Evolutionary conservation across 2,329 filamentous ascomycete species (phyloP).

Genomic region (Colletotrichum agaves): DNA sequence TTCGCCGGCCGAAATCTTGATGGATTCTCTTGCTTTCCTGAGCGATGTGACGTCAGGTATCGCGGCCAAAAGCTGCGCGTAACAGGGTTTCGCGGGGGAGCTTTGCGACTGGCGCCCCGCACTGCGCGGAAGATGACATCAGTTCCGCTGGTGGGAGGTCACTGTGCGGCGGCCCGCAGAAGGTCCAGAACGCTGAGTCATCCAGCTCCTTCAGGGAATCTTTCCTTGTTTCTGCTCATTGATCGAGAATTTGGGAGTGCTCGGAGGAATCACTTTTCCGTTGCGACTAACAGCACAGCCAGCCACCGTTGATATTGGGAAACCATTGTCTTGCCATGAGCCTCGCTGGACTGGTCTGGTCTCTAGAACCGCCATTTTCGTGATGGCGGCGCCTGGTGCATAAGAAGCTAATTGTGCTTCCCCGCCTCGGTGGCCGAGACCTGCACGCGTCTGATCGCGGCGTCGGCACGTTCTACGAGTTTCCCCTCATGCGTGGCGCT

Average conservation of each 20-base stretch:
- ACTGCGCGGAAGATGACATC: constrained; percentile 33
- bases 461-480: background rate
- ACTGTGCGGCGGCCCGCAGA: constrained; percentile 17
- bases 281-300: background rate
- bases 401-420: constrained; percentile 4
- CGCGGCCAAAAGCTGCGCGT: constrained; percentile 3
- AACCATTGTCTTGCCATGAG: background rate
- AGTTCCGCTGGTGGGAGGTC: constrained; percentile 23
- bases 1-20: constrained; percentile 27
- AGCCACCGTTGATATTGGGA: background rate
- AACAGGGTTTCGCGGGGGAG: constrained; percentile 25
- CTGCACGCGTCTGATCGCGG: background rate
- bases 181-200: constrained; percentile 35
- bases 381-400: background rate
- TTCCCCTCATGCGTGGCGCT: background rate
- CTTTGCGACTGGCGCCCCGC: constrained; percentile 19
- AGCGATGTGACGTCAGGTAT: constrained; percentile 29
- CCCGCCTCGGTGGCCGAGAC: background rate
- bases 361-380: background rate
- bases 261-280: background rate
- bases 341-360: constrained; percentile 10
- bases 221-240: constrained; percentile 18
- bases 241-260: background rate
- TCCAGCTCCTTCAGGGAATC: background rate
- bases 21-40: constrained; percentile 21